Conservation (phyloP, 305 asterid species). For the Nicotiana rustica region DNA sequence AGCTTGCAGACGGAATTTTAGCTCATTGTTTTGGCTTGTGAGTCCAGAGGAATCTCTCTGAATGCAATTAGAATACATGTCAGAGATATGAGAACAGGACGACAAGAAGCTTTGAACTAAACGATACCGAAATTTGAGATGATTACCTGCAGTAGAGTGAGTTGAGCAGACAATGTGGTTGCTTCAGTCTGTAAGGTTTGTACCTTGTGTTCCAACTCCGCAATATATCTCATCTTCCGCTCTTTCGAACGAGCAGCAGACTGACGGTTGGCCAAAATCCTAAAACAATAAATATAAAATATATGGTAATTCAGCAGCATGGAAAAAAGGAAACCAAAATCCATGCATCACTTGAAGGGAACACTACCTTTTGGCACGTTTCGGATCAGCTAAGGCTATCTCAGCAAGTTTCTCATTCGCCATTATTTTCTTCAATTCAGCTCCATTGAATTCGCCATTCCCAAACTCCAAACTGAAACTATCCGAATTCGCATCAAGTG, state of each 20-base stretch:
- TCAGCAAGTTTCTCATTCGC: constrained; percentile 58
- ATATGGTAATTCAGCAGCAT: neutral
- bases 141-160: constrained; percentile 53
- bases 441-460: constrained; percentile 55
- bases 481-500: constrained; percentile 45
- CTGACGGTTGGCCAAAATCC: constrained; percentile 62
- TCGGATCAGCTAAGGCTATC: constrained; percentile 57
- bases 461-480: constrained; percentile 56
- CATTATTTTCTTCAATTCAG: constrained; percentile 57
- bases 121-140: neutral
- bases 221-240: constrained; percentile 53
- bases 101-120: constrained; percentile 5
- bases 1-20: constrained; percentile 55
- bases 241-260: constrained; percentile 67
- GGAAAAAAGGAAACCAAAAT: neutral
- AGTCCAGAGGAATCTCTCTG: constrained; percentile 47
- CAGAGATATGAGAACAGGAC: neutral
- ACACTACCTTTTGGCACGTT: constrained; percentile 55
- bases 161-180: constrained; percentile 56
- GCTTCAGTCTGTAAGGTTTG: constrained; percentile 59
- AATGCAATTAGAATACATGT: neutral
- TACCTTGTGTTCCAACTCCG: constrained; percentile 61
- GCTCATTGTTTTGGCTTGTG: constrained; percentile 51
- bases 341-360: constrained; percentile 1
- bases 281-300: constrained; percentile 32